Evolutionary conservation across 352 stramenopile species (phyloP).

Genomic region (Globisporangium emineosum): DNA sequence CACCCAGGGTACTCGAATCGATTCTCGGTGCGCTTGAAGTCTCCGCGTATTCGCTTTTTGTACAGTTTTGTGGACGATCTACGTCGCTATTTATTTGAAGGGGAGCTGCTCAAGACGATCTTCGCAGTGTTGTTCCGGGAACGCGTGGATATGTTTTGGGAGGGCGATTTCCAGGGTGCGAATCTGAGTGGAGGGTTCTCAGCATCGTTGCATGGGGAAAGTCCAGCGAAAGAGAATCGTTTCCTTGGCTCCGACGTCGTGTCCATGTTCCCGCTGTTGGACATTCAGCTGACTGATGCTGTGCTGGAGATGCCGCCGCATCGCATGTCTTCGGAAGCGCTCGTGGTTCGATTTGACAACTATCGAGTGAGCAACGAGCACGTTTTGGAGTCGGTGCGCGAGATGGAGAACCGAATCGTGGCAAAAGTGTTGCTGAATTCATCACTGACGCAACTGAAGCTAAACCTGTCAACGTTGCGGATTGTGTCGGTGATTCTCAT

Average conservation of each 20-base stretch:
- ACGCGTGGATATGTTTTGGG: conserved; percentile 61
- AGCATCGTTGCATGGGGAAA: conserved; percentile 6
- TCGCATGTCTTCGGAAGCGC: conserved; percentile 69
- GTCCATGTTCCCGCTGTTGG: conserved; percentile 77
- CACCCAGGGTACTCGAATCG: conserved; percentile 78
- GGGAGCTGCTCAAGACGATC: conserved; percentile 59
- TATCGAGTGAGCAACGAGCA: conserved; percentile 69
- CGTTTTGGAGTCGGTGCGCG: conserved; percentile 50
- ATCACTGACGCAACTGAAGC: conserved; percentile 65
- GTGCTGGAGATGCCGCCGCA: conserved; percentile 77
- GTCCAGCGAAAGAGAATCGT: conserved; percentile 9
- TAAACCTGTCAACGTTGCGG: conserved; percentile 61
- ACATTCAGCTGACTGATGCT: conserved; percentile 65
- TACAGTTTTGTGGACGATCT: conserved; percentile 84
- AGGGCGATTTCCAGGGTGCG: conserved; percentile 67
- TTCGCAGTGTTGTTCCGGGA: conserved; percentile 59
- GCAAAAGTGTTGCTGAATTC: conserved; percentile 85
- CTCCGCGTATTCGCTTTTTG: conserved; percentile 75
- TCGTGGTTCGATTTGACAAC: conserved; percentile 67
- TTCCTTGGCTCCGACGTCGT: conserved; percentile 69
- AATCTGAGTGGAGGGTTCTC: conserved; percentile 23
- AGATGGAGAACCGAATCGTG: conserved; percentile 74
- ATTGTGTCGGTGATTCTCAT: conserved; percentile 79
- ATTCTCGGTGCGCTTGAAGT: conserved; percentile 70
- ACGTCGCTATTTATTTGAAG: conserved; percentile 68